Base-by-base conservation (phyloP, 495 filamentous ascomycete species). In the Hypoxylon rickii region DNA sequence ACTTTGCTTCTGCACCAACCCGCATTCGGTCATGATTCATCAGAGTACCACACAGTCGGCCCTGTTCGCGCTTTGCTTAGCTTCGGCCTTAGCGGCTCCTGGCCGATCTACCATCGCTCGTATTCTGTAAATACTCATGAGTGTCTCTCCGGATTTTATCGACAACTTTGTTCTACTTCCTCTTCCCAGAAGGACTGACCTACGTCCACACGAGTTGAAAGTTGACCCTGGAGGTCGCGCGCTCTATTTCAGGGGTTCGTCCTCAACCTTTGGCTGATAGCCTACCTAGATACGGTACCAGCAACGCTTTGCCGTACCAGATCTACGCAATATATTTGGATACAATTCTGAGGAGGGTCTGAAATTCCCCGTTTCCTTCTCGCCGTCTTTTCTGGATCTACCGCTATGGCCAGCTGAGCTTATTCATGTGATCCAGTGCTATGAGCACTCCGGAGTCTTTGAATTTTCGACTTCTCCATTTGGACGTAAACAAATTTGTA, bases 21-120 rank as follows among this genome's bases (percentile, higher is more conserved):
- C 58, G 65, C 48, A 47, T 63, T 52, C 45, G 58, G 62, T 44
- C 50, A 63, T 65, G 65, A 68, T 65, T 68, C 65, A 63, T 63
- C 53, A 58, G 53, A 36, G 32, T 36, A 29, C 32, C 3, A 36
- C 7, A 36, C 48, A 64, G 44, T 64, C 52, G 60, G 56, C 52
- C 65, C 65, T 62, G 57, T 52, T 58, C 44, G 19, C 22, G 11
- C 32, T 44, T 33, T 51, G 20, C 51, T 52, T 52, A 51, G 32
- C 46, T 58, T 55, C 55, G 46, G 45, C 20, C 37, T 56, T 59
- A 46, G 51, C 58, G 54, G 38, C 24, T 29, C 24, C 24, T 10
- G 4, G 24, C 24, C 4, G 24, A 10, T 4, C n/a, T n/a, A n/a
- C n/a, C n/a, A 15, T 37, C 56, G 19, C 3, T n/a, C 49, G 56